Evolutionary conservation across 108 stramenopile genomes (phyloP), one percentile per base, ranked within the genome.

Genomic region (Skeletonema tropicum): DNA sequence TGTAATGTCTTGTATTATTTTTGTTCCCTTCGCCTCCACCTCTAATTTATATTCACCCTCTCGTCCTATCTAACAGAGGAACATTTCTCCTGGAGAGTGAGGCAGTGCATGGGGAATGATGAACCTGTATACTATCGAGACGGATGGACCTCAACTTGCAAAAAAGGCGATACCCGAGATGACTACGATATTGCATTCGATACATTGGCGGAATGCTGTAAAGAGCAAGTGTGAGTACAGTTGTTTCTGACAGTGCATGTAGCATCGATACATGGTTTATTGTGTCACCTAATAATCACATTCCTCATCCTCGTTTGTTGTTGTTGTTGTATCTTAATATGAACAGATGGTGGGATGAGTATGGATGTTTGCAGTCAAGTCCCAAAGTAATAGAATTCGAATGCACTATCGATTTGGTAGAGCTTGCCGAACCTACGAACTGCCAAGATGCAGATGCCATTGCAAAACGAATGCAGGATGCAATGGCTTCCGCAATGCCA

Each of bases 401-500:
- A 13, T 76, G 58, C 38, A 63, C 25, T 21, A 45, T 76, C 21
- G 61, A 60, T 58, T 33, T 69, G 0, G 46, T 58, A 1, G 61
- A 62, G 12, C n/a, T 76, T 14, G 38, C 64, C 17, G 61, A 64
- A 19, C 76, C 68, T 10, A 55, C 5, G 2, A 64, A 36, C 35
- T 76, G 76, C 58, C 76, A 76, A 52, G 68, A 76, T 39, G 76
- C 76, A 3, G 76, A 76, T 31, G 69, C 59, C 11, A 19, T 64
- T 11, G 68, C 36, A 13, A 69, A 69, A 41, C 62, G 61, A 14
- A 23, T 76, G 12, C 63, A 65, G 49, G 38, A 48, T 25, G 76
- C 68, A 9, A 76, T 76, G 38, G 38, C 55, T 49, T n/a, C 55
- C 1, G 67, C 61, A 3, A 42, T 76, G 14, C 61, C 67, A 21